Evolutionary conservation across 2,329 filamentous ascomycete genomes (phyloP), one percentile per base, ranked within the genome.

Genomic region (Fusarium sp.): DNA sequence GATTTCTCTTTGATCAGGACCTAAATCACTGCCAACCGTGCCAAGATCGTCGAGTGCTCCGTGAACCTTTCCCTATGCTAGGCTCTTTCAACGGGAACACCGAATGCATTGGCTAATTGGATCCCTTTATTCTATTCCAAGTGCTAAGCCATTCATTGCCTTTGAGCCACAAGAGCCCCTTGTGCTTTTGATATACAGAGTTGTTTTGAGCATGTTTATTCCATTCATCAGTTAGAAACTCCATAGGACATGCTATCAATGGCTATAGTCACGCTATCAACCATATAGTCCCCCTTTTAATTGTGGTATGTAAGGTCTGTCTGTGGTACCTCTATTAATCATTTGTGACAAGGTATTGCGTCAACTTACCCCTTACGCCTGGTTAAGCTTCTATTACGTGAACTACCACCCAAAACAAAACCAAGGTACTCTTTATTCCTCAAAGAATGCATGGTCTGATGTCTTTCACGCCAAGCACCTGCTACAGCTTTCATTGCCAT

Each of bases 51-150:
- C 15, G 42, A 68, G 45, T 64, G 49, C 51, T 63, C 65, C 37
- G 29, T 52, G 39, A 37, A 37, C 41, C 41, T 56, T 63, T 44
- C 31, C 54, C 23, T n/a, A 21, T 27, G 19, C 27, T 16, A 54
- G 56, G 48, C 55, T 67, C 64, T 57, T 57, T 52, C 44, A 52
- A 52, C 31, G 64, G 64, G 29, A 55, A 52, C 54, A 38, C 64
- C 58, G 58, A 51, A 35, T 33, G 25, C 37, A 52, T 21, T 27
- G 35, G 16, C 16, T 19, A 10, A 18, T 37, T 19, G 14, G 6
- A 29, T 58, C 44, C 44, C 44, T 58, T 48, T 57, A 37, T 68
- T 25, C 23, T 52, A 45, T 63, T n/a, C 19, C 25, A 12, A 25
- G 33, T 21, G 14, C 33, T 14, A 18, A 14, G 31, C 14, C 15